Base-by-base conservation (phyloP, 495 filamentous ascomycete species). In the Alectoria sarmentosa region DNA sequence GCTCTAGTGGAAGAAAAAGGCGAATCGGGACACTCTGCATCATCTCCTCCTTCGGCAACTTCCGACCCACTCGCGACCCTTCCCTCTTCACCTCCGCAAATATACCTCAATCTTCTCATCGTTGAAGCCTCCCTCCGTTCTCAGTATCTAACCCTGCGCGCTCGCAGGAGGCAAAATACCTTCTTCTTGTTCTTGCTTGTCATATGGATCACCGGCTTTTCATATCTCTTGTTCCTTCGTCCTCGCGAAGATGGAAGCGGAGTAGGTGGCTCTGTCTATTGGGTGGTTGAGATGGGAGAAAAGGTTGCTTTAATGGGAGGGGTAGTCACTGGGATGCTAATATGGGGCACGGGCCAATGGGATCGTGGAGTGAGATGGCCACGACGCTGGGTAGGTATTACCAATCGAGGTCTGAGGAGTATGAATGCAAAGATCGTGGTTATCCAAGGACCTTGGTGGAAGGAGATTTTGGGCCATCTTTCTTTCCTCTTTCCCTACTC, bases 351-450 rank as follows among this genome's bases (percentile, higher is more conserved):
- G 4, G 94, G 94, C 28, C 89, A 94, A 72, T 98, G 93, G 88
- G 91, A 98, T 69, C 85, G 91, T 48, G 94, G 93, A 38, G 87
- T 98, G 57, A 85, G 93, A 63, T 98, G 95, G 91, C 94, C 94
- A 57, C 83, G 94, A 49, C 84, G 90, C 63, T 98, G 93, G 88
- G 85, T 97, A 67, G 86, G 83, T 65, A 83, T 91, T 57, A 86
- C 92, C 58, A 98, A 98, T 74, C 83, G 92, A 34, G 94, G 94
- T 49, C 80, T 98, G 62, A 83, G 94, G 49, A 88, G 82, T 28
- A 92, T 98, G 83, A 98, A 98, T 74, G 88, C 90, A 76, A 98
- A 98, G 77, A 84, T 98, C 63, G 92, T 98, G 28, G 80, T 96
- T 34, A 88, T 95, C 62, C 87, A 87, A 68, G 84, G 90, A 37